Conservation (phyloP, 176 grass and related monocot genomes). For the Bothriochloa decipiens region DNA sequence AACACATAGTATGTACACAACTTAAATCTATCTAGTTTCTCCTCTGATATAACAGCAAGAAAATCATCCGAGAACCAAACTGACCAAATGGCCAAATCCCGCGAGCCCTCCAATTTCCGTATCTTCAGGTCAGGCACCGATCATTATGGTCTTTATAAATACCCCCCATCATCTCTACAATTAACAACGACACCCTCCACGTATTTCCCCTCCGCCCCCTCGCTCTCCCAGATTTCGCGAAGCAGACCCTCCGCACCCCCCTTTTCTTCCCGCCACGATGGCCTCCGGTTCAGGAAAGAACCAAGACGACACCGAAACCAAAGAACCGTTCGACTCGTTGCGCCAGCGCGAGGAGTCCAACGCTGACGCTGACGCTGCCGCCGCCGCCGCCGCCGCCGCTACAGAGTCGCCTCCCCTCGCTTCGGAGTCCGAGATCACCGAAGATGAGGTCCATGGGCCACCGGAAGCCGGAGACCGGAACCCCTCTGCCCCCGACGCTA, state of each 20-base stretch:
- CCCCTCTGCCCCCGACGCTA: too few relatives aligned
- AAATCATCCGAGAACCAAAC: background rate
- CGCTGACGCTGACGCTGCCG: background rate
- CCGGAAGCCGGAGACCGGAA: background rate
- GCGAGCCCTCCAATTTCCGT: background rate
- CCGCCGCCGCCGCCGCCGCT: background rate
- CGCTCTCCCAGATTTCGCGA: background rate
- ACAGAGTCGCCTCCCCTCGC: background rate
- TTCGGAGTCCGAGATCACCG: background rate
- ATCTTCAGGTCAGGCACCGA: background rate
- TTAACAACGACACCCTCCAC: background rate
- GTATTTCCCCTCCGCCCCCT: background rate
- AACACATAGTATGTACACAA: too few relatives aligned
- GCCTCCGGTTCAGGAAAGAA: conserved; percentile 14
- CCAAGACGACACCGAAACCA: background rate
- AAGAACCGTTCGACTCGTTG: background rate
- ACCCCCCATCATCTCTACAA: background rate
- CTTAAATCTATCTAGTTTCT: background rate
- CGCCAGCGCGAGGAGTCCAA: background rate
- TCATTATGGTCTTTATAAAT: background rate
- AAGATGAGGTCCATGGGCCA: background rate
- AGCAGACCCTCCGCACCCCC: background rate
- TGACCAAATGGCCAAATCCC: background rate
- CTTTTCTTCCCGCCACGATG: conserved; percentile 38
- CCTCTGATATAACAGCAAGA: background rate